Conservation (phyloP, 106 monocot species). For the Acorus gramineus region DNA sequence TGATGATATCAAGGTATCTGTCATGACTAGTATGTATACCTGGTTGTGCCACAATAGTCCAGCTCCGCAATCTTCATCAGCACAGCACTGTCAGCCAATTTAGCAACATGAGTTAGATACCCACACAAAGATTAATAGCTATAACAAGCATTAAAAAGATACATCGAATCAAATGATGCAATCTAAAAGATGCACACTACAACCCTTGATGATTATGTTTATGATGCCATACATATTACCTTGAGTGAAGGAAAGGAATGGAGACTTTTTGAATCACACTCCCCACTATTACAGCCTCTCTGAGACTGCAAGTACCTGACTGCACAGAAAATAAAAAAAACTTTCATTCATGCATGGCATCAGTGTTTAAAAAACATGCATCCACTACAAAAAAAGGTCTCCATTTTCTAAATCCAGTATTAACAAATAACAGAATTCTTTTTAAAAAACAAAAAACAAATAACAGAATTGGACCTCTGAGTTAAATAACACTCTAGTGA, state of each 20-base stretch:
- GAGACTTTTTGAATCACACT: slow-evolving; percentile 68
- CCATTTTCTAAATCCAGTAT: too few species aligned
- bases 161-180: too few species aligned
- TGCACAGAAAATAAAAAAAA: slow-evolving; percentile 7
- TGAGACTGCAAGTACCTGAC: slow-evolving; percentile 62
- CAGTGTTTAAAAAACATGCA: too few species aligned
- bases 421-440: not conserved
- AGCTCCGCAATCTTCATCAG: slow-evolving; percentile 59
- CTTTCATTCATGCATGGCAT: too few species aligned
- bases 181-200: too few species aligned
- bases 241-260: slow-evolving; percentile 68
- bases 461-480: too few species aligned
- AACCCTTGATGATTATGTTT: too few species aligned
- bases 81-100: slow-evolving; percentile 42
- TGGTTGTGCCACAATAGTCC: slow-evolving; percentile 77
- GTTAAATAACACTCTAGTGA: too few species aligned
- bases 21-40: slow-evolving; percentile 19
- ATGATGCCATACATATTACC: slow-evolving; percentile 12
- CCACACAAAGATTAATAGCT: too few species aligned
- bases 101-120: not conserved
- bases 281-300: slow-evolving; percentile 73
- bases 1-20: too few species aligned
- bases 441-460: not conserved
- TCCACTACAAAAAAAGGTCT: too few species aligned
- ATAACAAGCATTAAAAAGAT: too few species aligned